phyloP scores from a whole-genome alignment of 257 asterid species.

The Petrea volubilis region DNA sequence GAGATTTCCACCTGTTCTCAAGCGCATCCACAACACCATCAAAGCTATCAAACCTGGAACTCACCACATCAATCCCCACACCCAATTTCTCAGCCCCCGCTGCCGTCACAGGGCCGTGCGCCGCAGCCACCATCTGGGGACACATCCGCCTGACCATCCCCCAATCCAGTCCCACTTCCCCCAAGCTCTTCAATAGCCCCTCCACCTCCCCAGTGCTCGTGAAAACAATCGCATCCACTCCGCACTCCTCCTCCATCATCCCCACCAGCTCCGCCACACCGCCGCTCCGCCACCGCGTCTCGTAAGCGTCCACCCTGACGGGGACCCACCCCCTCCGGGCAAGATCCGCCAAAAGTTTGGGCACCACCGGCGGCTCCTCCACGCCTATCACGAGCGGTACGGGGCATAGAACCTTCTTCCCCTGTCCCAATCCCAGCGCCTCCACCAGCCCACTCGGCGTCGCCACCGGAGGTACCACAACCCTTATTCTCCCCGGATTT shows the following conservation, averaged over 20 bases:
- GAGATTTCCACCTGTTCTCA: slow-evolving; percentile 38
- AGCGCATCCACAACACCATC: slow-evolving; percentile 73
- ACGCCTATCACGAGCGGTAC: slow-evolving; percentile 68
- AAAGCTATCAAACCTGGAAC: slow-evolving; percentile 69
- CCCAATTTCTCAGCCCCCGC: slow-evolving; percentile 81
- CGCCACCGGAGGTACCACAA: slow-evolving; percentile 65
- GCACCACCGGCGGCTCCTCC: slow-evolving; percentile 86
- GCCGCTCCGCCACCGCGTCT: slow-evolving; percentile 72
- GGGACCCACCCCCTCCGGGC: slow-evolving; percentile 57
- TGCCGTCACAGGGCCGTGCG: slow-evolving; percentile 92
- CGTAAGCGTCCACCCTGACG: slow-evolving; percentile 57
- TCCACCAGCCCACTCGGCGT: slow-evolving; percentile 67
- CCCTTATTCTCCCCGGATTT: slow-evolving; percentile 50
- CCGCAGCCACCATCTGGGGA: slow-evolving; percentile 74
- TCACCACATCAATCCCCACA: slow-evolving; percentile 73
- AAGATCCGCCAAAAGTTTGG: slow-evolving; percentile 50
- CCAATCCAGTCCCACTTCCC: slow-evolving; percentile 65
- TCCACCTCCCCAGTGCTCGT: slow-evolving; percentile 89
- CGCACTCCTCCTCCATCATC: slow-evolving; percentile 46
- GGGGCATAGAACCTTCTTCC: slow-evolving; percentile 64
- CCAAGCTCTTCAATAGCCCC: slow-evolving; percentile 79
- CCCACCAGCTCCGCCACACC: slow-evolving; percentile 49
- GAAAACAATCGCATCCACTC: slow-evolving; percentile 75
- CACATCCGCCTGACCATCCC: slow-evolving; percentile 62
- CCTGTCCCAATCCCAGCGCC: slow-evolving; percentile 55